A percentile compares a stretch with the other conserved stretches of the same genome.
Conservation (phyloP, 768 basidiomycete species). For the Leccinum truebloodii region DNA sequence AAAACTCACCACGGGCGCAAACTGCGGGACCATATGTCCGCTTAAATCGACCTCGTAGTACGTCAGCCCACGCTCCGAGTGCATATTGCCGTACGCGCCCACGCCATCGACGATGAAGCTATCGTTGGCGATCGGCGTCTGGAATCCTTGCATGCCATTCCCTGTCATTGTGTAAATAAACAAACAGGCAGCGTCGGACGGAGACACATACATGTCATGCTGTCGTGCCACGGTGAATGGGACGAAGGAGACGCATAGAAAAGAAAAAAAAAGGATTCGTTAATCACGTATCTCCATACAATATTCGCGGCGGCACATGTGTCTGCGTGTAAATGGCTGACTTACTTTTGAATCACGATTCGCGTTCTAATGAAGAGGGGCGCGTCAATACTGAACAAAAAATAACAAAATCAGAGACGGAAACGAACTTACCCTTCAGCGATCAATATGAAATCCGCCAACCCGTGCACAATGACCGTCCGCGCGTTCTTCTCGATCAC, state of each 20-base stretch:
- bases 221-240: conserved; percentile 7
- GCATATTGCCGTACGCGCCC: conserved; percentile 64
- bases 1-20: no score
- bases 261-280: background rate
- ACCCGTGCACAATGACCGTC: conserved; percentile 68
- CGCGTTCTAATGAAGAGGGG: conserved; percentile 32
- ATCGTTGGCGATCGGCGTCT: conserved; percentile 61
- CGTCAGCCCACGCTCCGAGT: no score
- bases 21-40: no score
- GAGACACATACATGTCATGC: background rate
- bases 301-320: background rate
- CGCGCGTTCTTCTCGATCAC: conserved; percentile 76
- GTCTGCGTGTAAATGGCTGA: background rate
- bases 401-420: background rate
- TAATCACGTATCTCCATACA: background rate
- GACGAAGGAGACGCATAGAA: background rate
- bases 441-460: conserved; percentile 73
- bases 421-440: conserved; percentile 60
- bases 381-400: background rate
- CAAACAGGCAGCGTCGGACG: background rate
- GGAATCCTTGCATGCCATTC: conserved; percentile 61
- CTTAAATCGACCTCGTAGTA: no score
- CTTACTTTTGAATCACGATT: conserved; percentile 66
- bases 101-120: conserved; percentile 72
- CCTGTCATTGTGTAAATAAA: background rate